Conservation (phyloP, 2,329 filamentous ascomycete species). For the Aspergillus caelatus region DNA sequence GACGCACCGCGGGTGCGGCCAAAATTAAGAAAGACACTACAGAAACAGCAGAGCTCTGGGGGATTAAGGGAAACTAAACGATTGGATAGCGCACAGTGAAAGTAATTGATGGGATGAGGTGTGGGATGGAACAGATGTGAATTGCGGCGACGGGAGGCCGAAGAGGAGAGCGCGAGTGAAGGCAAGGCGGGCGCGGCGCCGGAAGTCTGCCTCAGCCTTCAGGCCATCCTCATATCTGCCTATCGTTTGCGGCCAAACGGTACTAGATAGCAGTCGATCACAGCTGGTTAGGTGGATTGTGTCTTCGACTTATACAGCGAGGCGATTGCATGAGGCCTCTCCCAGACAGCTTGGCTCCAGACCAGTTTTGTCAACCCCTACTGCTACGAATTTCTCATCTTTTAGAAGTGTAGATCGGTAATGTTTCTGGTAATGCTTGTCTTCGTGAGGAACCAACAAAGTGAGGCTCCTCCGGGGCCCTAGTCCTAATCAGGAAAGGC, state of each 20-base stretch:
- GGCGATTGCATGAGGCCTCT: not conserved
- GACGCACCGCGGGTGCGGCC: conserved; percentile 20
- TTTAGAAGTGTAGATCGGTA: not conserved
- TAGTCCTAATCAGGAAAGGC: conserved; percentile 27
- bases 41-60: not conserved
- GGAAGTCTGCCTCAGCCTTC: conserved; percentile 15
- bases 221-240: conserved; percentile 10
- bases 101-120: conserved; percentile 1
- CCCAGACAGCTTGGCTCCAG: not conserved
- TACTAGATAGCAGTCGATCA: not conserved
- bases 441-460: conserved; percentile 5
- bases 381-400: not conserved
- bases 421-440: not conserved
- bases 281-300: not conserved
- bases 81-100: conserved; percentile 12
- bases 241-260: conserved; percentile 25
- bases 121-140: conserved; percentile 13
- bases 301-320: not conserved
- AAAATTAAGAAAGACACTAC: conserved; percentile 6
- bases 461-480: conserved; percentile 24
- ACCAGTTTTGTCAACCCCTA: too few species aligned
- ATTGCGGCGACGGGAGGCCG: conserved; percentile 18
- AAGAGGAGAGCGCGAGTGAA: conserved; percentile 17
- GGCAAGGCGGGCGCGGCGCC: conserved; percentile 5
- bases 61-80: conserved; percentile 7